phyloP scores from a whole-genome alignment of 139 green algal genomes.

The Eudorina sp. region DNA sequence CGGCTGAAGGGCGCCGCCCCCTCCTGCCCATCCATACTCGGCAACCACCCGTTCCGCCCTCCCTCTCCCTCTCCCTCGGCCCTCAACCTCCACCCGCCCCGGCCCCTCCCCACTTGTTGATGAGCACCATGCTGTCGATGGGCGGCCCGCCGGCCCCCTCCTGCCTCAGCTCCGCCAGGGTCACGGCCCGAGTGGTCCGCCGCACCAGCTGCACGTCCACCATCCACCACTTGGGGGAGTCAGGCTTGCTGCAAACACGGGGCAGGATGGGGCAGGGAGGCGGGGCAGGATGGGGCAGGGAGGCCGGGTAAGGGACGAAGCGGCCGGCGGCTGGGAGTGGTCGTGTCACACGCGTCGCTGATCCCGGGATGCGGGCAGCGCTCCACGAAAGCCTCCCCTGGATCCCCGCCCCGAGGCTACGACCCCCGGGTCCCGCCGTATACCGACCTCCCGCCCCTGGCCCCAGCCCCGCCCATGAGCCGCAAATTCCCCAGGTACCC shows the following conservation, averaged over 20 bases:
- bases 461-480: not conserved
- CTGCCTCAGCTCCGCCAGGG: constrained; percentile 38
- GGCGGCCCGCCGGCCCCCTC: constrained; percentile 4
- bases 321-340: no score
- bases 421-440: not conserved
- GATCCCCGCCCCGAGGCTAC: not conserved
- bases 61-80: no score
- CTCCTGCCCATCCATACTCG: no score
- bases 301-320: not conserved
- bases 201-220: constrained; percentile 74
- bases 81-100: no score
- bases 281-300: not conserved
- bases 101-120: constrained; percentile 19
- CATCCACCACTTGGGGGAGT: constrained; percentile 73
- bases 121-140: constrained; percentile 24
- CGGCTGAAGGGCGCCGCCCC: no score
- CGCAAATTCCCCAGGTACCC: not conserved
- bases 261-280: not conserved
- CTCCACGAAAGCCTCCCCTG: no score
- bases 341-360: no score
- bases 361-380: no score
- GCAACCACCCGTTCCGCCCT: no score
- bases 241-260: constrained; percentile 38
- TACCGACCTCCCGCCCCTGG: not conserved
- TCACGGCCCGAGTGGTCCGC: constrained; percentile 21